Conservation (phyloP, 768 basidiomycete genomes). For the Boletellus sp. region DNA sequence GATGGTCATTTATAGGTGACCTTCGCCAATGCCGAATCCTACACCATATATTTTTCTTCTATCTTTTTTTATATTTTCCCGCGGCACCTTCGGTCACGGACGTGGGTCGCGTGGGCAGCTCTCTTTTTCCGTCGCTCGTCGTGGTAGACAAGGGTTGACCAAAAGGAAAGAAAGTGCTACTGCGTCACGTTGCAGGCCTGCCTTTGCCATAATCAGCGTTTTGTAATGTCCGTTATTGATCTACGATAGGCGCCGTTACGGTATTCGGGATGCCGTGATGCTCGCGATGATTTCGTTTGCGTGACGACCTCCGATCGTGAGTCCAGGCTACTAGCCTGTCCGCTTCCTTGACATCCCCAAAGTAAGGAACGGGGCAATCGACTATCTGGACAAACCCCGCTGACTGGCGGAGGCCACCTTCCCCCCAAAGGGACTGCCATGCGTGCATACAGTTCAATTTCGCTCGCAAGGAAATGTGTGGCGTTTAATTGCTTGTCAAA, state of each 20-base stretch:
- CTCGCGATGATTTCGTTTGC: neutral
- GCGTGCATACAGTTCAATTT: constrained; percentile 1
- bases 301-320: neutral
- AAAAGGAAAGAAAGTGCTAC: neutral
- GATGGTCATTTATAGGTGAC: constrained; percentile 23
- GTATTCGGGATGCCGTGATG: constrained; percentile 16
- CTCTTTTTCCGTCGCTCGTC: constrained; percentile 9
- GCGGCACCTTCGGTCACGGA: constrained; percentile 6
- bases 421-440: too few species aligned
- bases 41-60: too few species aligned
- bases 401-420: neutral
- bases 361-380: constrained; percentile 1
- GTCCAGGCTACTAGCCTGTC: neutral
- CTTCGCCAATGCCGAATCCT: neutral
- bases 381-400: neutral
- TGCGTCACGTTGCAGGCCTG: constrained; percentile 19
- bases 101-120: constrained; percentile 23
- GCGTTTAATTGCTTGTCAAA: constrained; percentile 18
- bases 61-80: neutral
- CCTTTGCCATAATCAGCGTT: constrained; percentile 3
- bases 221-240: constrained; percentile 26
- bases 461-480: constrained; percentile 20
- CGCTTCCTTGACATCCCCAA: constrained; percentile 3
- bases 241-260: constrained; percentile 9
- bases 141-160: constrained; percentile 6